Base-by-base conservation (phyloP, 371 early-diverging fungal species). In the Mucor saturninus region DNA sequence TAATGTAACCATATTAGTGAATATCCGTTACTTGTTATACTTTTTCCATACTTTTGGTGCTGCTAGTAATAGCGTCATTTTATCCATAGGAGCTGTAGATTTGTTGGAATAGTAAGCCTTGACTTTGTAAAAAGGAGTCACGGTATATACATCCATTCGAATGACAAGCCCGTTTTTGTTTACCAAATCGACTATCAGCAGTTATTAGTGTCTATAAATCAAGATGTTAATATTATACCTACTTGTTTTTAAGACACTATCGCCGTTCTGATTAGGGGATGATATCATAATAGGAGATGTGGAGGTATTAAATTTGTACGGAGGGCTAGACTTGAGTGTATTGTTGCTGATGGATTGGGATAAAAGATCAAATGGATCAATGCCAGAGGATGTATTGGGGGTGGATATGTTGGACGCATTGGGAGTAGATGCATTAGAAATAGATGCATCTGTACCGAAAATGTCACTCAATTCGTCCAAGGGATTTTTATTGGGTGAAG, bases 161-260 rank as follows among this genome's bases (percentile, higher is more conserved):
- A 84, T 73, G 13, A 61, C 52, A 13, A 86, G 60, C 1, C 86
- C 93, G 67, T 89, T 90, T 67, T 91, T 92, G 62, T 87, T 81
- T 61, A 86, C 59, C 57, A 91, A 63, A 11, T 66, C 68, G 59
- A 80, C 87, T 83, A 68, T 1, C 4, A 11, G 14, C 38, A 10
- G 8, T 30, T 28, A 50, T 55, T 43, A 46, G n/a, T 54, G 38
- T 29, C 28, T 29, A 29, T 49, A 30, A 5, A 28, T 3, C 21
- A 46, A 21, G 4, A 46, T 26, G 29, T 3, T 11, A 4, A 14
- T 42, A 4, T 42, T 42, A 7, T 50, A 52, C 35, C 48, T 57
- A 61, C 61, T 49, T 15, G 56, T 39, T 49, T 50, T 59, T 28
- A 46, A 4, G 21, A 46, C 6, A 5, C 13, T 45, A 21, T 46